These are phyloP conservation scores for Saccharomyces jurei DNA, from an alignment of 805 yeast species.

Conservation along the genomic window DNA sequence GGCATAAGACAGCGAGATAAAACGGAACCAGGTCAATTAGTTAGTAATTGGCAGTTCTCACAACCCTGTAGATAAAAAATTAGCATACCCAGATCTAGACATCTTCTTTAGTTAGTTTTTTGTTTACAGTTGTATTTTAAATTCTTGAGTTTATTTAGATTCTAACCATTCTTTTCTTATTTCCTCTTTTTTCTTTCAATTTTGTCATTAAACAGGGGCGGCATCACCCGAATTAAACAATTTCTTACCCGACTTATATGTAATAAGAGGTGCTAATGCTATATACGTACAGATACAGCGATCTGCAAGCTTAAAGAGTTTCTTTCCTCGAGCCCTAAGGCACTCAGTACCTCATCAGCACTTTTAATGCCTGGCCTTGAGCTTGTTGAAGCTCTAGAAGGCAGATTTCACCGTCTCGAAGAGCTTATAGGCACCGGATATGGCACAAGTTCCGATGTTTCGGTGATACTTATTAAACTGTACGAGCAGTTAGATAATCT, in stretches of 20 bases:
- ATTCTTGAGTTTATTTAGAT: not conserved
- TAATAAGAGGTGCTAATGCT: not conserved
- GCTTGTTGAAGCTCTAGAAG: not conserved
- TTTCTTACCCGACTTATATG: not conserved
- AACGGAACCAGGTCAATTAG: not conserved
- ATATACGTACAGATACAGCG: not conserved
- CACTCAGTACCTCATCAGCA: not conserved
- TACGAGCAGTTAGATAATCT: not conserved
- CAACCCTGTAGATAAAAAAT: not conserved
- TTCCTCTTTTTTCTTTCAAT: not conserved
- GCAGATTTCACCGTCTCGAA: not conserved
- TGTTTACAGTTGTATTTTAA: not conserved
- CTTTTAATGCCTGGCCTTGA: not conserved
- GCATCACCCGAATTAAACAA: not conserved
- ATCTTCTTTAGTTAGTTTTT: constrained; percentile 11
- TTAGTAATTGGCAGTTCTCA: not conserved
- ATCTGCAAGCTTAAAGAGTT: not conserved
- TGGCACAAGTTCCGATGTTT: not conserved
- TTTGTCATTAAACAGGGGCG: not conserved
- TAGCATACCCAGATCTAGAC: constrained; percentile 34
- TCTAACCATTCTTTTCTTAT: not conserved
- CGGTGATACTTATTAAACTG: not conserved
- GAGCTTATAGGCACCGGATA: not conserved
- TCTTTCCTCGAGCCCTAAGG: not conserved
- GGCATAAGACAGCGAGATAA: not conserved